phyloP scores from a whole-genome alignment of 2,329 filamentous ascomycete species.

The Beauveria sp. region DNA sequence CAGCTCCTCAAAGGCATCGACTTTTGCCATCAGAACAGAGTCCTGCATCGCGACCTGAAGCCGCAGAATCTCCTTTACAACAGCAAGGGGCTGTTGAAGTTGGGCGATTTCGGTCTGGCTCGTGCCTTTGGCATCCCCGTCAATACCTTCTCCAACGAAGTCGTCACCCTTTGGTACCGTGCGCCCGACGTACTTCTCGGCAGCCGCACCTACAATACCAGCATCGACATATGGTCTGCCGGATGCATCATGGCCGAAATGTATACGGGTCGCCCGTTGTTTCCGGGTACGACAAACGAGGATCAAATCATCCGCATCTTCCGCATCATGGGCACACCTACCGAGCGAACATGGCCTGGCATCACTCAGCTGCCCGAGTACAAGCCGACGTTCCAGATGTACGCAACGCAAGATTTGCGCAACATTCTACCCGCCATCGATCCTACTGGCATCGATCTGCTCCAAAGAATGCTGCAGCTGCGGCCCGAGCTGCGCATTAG shows the following conservation, averaged over 20 bases:
- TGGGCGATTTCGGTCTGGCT: constrained; percentile 90
- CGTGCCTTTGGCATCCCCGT: constrained; percentile 94
- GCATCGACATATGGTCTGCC: constrained; percentile 98
- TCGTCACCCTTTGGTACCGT: constrained; percentile 95
- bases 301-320: constrained; percentile 97
- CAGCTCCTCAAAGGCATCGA: constrained; percentile 92
- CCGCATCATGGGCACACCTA: constrained; percentile 95
- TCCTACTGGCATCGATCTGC: constrained; percentile 72
- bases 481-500: constrained; percentile 86
- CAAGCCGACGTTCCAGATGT: constrained; percentile 90
- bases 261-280: constrained; percentile 92
- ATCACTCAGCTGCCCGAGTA: constrained; percentile 97
- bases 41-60: constrained; percentile 91
- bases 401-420: constrained; percentile 82
- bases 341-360: constrained; percentile 89
- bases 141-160: constrained; percentile 97
- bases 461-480: constrained; percentile 86
- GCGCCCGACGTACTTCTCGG: constrained; percentile 92
- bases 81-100: constrained; percentile 78
- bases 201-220: constrained; percentile 96
- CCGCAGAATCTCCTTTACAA: constrained; percentile 96
- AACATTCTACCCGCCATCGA: constrained; percentile 88
- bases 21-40: constrained; percentile 95
- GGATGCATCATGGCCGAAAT: constrained; percentile 99
- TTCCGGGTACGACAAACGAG: constrained; percentile 96